A percentile compares a stretch with the other conserved stretches of the same genome.
These are phyloP conservation scores for Rostrohypoxylon terebratum DNA, from an alignment of 495 filamentous ascomycete species.

Conservation along the genomic window DNA sequence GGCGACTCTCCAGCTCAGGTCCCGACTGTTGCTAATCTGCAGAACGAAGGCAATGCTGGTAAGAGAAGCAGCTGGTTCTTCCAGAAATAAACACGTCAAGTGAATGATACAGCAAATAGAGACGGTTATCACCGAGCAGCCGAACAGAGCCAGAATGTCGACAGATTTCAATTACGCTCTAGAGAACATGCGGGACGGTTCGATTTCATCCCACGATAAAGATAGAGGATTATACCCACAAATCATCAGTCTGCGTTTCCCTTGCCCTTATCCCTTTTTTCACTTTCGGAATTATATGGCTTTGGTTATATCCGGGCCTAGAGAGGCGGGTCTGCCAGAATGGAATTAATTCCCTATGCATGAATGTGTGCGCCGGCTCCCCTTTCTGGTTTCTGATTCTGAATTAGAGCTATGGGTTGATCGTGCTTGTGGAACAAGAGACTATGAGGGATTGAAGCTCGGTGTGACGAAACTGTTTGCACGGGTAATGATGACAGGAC, in stretches of 20 bases:
- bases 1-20: constrained; percentile 59
- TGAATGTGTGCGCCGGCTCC: not conserved
- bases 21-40: constrained; percentile 65
- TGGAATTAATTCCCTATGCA: constrained; percentile 5
- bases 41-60: constrained; percentile 60
- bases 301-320: constrained; percentile 20
- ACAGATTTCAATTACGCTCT: constrained; percentile 28
- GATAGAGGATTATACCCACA: constrained; percentile 48
- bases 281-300: constrained; percentile 7
- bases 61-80: constrained; percentile 72
- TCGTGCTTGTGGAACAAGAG: constrained; percentile 1
- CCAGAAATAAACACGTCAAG: constrained; percentile 54
- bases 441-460: constrained; percentile 14
- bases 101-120: constrained; percentile 12
- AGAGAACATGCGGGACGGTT: constrained; percentile 32
- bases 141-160: constrained; percentile 35
- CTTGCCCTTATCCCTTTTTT: constrained; percentile 19
- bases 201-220: constrained; percentile 36
- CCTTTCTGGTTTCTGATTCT: not conserved
- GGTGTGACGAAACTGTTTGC: constrained; percentile 35
- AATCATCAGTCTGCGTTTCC: constrained; percentile 25
- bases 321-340: constrained; percentile 14
- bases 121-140: constrained; percentile 13
- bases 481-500: constrained; percentile 42
- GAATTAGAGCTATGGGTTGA: not conserved